Conservation (phyloP, 2,329 filamentous ascomycete genomes). For the Lecanosticta acicola region DNA sequence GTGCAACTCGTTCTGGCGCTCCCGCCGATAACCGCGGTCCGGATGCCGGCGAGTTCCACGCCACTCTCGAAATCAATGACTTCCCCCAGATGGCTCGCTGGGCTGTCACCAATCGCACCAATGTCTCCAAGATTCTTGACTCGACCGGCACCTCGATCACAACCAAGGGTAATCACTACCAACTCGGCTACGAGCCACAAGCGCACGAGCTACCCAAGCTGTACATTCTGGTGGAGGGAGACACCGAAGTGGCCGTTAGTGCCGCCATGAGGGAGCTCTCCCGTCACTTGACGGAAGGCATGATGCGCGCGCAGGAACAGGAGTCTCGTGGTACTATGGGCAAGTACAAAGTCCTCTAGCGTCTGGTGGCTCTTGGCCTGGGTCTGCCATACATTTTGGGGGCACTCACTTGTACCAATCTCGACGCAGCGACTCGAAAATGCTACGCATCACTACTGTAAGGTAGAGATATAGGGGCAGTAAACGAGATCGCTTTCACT, state of each 20-base stretch:
- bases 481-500: too few relatives aligned
- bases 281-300: conserved; percentile 81
- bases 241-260: conserved; percentile 87
- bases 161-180: conserved; percentile 89
- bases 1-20: conserved; percentile 78
- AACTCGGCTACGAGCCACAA: conserved; percentile 71
- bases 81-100: conserved; percentile 97
- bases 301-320: conserved; percentile 81
- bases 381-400: too few relatives aligned
- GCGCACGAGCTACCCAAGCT: conserved; percentile 79
- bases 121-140: conserved; percentile 96
- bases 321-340: conserved; percentile 66
- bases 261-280: conserved; percentile 88
- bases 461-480: too few relatives aligned
- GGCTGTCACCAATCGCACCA: conserved; percentile 97
- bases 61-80: conserved; percentile 97
- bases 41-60: conserved; percentile 93
- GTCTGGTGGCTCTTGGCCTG: too few relatives aligned
- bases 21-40: conserved; percentile 98
- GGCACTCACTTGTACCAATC: too few relatives aligned
- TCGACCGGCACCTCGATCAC: conserved; percentile 93
- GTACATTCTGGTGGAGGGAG: conserved; percentile 95
- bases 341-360: conserved; percentile 78
- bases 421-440: too few relatives aligned
- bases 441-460: too few relatives aligned